phyloP scores from a whole-genome alignment of 108 stramenopile genomes.

The Nitzschia sp. region DNA sequence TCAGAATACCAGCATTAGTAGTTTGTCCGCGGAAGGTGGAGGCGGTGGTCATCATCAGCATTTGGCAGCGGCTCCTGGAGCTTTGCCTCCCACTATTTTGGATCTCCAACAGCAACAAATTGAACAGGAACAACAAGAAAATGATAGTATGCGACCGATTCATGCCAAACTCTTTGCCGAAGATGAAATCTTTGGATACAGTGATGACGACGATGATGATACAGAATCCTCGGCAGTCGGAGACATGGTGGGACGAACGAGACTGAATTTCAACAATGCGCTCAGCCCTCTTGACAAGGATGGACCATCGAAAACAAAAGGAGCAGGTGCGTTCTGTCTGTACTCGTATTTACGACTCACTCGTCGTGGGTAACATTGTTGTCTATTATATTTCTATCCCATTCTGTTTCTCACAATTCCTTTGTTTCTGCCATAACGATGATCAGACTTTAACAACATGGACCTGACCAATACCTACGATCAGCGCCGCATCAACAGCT shows the following conservation, averaged over 20 bases:
- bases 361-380: no score
- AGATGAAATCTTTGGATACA: constrained; percentile 40
- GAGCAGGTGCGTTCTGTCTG: not conserved
- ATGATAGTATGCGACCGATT: constrained; percentile 16
- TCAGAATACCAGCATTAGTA: constrained; percentile 42
- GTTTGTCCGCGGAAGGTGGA: constrained; percentile 39
- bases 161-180: constrained; percentile 38
- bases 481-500: constrained; percentile 33
- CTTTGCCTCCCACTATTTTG: constrained; percentile 44
- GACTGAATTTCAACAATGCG: constrained; percentile 62
- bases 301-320: constrained; percentile 3
- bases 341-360: not conserved
- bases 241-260: constrained; percentile 42
- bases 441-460: constrained; percentile 12
- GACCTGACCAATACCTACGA: constrained; percentile 23
- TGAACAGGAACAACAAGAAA: constrained; percentile 33
- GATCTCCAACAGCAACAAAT: constrained; percentile 19
- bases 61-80: constrained; percentile 28
- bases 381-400: no score
- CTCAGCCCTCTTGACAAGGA: constrained; percentile 31
- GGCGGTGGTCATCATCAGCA: constrained; percentile 29
- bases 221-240: constrained; percentile 16
- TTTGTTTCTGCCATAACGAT: not conserved
- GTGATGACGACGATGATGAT: constrained; percentile 48
- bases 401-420: no score